These are phyloP conservation scores for Nosema muscidifuracis DNA, from an alignment of 371 early-diverging fungal genomes.

Conservation along the genomic window DNA sequence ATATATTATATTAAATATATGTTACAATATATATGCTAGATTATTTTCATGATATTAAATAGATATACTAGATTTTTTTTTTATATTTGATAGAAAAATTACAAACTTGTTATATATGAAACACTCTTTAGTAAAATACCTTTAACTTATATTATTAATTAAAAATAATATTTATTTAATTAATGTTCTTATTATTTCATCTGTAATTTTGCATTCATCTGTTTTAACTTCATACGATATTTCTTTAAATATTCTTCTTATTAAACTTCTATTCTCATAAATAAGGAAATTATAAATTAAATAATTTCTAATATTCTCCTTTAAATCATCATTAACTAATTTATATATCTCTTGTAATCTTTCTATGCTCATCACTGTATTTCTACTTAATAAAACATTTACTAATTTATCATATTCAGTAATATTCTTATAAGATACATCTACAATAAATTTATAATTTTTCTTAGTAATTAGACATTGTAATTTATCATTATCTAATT, in stretches of 20 bases:
- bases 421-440: constrained; percentile 32
- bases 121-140: no score
- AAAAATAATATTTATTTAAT: no score
- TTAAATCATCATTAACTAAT: not conserved
- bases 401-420: not conserved
- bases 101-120: no score
- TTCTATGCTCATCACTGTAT: constrained; percentile 3
- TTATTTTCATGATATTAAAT: no score
- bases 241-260: not conserved
- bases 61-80: no score
- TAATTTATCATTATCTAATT: constrained; percentile 4
- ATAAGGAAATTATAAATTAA: not conserved
- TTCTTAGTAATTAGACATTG: not conserved
- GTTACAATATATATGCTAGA: no score
- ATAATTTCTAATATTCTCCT: not conserved
- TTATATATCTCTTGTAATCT: constrained; percentile 5
- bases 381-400: not conserved
- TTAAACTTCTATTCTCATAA: not conserved
- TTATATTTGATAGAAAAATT: no score
- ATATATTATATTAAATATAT: no score
- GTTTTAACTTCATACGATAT: no score
- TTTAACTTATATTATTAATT: no score
- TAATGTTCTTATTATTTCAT: no score
- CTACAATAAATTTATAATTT: constrained; percentile 5
- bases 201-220: no score